phyloP scores from a whole-genome alignment of 1,139 yeast species.

The Geotrichum macrosporum region DNA sequence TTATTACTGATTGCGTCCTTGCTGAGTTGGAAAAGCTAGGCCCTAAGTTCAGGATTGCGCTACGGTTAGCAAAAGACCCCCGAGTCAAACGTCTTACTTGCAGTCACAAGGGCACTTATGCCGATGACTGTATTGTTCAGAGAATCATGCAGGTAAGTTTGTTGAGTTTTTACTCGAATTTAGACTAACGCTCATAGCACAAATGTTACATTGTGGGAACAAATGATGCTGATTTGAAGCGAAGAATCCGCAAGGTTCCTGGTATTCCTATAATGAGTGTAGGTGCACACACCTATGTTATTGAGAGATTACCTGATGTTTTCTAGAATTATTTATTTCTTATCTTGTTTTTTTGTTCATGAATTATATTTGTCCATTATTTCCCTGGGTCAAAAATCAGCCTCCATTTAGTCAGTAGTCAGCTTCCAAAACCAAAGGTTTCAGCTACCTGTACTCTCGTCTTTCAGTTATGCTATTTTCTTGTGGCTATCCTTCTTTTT shows the following conservation, averaged over 20 bases:
- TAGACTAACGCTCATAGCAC: conserved; percentile 41
- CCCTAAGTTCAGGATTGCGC: conserved; percentile 87
- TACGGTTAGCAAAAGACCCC: conserved; percentile 89
- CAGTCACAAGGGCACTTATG: conserved; percentile 92
- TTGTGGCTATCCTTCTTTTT: no score
- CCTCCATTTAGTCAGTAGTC: no score
- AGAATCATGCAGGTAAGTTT: conserved; percentile 62
- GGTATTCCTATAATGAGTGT: conserved; percentile 97
- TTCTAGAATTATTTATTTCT: conserved; percentile 44
- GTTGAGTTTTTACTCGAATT: not conserved
- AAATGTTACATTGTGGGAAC: conserved; percentile 97
- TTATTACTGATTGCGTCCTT: conserved; percentile 94
- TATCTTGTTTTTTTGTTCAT: not conserved
- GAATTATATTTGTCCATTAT: no score
- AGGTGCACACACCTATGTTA: conserved; percentile 85
- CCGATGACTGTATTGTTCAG: conserved; percentile 93
- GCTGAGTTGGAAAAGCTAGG: conserved; percentile 97
- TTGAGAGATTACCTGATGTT: conserved; percentile 92
- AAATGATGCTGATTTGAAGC: conserved; percentile 94
- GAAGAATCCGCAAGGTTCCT: conserved; percentile 91
- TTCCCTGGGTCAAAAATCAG: no score
- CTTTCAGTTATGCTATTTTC: no score
- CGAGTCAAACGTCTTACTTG: conserved; percentile 82
- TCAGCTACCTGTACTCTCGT: no score
- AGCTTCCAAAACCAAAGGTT: no score